Evolutionary conservation across 1,284 basidiomycete species (phyloP).

Genomic region (Cronartium quercuum): DNA sequence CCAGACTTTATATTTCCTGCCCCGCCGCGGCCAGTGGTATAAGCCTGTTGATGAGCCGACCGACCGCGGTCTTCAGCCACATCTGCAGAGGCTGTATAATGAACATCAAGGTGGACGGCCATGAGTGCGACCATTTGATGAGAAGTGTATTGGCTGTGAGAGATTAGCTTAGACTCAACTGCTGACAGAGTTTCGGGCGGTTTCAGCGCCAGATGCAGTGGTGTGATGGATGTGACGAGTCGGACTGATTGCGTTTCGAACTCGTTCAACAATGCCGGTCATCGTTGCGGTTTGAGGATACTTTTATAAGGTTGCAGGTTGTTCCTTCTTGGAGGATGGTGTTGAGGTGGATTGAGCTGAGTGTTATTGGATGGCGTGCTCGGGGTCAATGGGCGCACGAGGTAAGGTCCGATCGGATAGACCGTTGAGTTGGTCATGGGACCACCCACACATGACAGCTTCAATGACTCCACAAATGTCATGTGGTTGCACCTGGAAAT

Average conservation of each 20-base stretch:
- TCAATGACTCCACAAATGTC: no score
- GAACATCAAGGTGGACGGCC: not conserved
- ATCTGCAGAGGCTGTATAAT: not conserved
- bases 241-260: slow-evolving; percentile 13
- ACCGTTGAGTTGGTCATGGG: no score
- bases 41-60: not conserved
- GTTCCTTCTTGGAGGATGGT: no score
- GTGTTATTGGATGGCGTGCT: no score
- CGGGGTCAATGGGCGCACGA: no score
- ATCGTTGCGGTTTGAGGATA: no score
- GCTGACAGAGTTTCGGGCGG: not conserved
- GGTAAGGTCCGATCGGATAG: no score
- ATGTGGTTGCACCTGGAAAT: no score
- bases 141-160: not conserved
- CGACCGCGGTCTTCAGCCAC: not conserved
- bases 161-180: not conserved
- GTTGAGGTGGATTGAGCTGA: no score
- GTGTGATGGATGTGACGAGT: not conserved
- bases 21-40: slow-evolving; percentile 20
- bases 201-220: not conserved
- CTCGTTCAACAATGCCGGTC: slow-evolving; percentile 10
- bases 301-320: no score
- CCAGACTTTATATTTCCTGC: slow-evolving; percentile 14
- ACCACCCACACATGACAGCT: no score
- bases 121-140: not conserved